Conservation (phyloP, 148 eudicot species). For the Pouteria glomerata region DNA sequence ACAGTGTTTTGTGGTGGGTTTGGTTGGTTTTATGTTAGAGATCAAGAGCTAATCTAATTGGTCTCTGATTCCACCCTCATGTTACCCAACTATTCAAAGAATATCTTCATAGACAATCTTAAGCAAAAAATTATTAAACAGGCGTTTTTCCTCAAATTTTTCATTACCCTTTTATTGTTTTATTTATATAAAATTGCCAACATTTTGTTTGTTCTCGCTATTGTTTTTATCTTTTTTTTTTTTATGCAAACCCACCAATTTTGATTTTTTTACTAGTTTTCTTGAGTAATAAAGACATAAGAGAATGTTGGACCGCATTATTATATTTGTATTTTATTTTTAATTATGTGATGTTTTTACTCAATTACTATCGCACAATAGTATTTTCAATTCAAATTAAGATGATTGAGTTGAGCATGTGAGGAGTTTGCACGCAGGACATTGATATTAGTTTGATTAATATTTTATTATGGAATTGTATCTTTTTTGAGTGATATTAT, state of each 20-base stretch:
- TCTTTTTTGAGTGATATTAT: too few relatives aligned
- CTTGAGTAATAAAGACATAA: background rate
- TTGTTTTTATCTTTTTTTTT: background rate
- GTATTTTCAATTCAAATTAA: background rate
- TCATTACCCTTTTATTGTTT: background rate
- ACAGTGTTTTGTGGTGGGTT: conserved; percentile 23
- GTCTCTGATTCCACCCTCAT: conserved; percentile 16
- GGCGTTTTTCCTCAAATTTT: conserved; percentile 18
- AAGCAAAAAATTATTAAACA: conserved; percentile 66
- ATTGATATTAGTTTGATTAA: too few relatives aligned
- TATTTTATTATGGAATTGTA: too few relatives aligned
- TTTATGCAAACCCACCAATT: background rate
- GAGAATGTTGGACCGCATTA: too few relatives aligned
- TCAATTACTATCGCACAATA: background rate
- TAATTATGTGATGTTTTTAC: too few relatives aligned
- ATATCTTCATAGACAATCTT: conserved; percentile 42
- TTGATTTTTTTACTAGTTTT: background rate
- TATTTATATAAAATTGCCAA: background rate
- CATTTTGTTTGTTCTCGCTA: background rate
- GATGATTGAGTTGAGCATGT: background rate
- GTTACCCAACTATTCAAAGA: conserved; percentile 26
- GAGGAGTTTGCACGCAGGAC: background rate
- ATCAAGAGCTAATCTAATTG: conserved; percentile 32
- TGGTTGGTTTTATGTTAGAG: conserved; percentile 59
- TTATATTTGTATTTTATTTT: background rate